Percentiles rank a stretch among this genome's conserved stretches.
Conservation (phyloP, 768 basidiomycete species). For the Kwoniella newhampshirensis region DNA sequence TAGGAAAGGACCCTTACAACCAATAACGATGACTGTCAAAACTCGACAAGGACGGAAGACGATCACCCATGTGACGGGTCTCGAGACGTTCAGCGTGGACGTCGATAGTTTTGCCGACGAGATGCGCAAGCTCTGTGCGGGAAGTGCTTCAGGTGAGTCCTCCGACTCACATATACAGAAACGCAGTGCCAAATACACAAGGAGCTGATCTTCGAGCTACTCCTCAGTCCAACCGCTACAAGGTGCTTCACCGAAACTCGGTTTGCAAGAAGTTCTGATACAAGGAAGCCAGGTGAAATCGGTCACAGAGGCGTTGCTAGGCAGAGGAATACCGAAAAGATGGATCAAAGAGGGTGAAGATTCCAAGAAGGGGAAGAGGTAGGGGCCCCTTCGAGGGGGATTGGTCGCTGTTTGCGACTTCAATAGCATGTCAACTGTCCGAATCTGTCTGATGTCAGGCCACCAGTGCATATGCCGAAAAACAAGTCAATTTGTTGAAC, state of each 20-base stretch:
- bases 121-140: constrained; percentile 71
- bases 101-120: constrained; percentile 76
- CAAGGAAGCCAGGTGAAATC: constrained; percentile 77
- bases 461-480: no score
- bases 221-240: constrained; percentile 35
- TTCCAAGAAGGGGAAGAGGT: constrained; percentile 17
- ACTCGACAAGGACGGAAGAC: constrained; percentile 75
- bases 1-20: constrained; percentile 74
- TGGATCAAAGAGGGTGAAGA: constrained; percentile 64
- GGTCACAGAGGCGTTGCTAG: constrained; percentile 67
- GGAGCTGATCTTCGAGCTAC: not conserved
- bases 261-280: constrained; percentile 68
- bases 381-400: not conserved
- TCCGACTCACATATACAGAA: not conserved
- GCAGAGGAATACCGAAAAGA: constrained; percentile 72
- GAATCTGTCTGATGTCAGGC: no score
- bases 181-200: no score
- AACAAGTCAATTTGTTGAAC: no score
- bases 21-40: constrained; percentile 70
- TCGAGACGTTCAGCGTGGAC: constrained; percentile 72
- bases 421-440: not conserved
- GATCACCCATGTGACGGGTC: constrained; percentile 72
- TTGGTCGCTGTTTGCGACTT: no score
- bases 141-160: constrained; percentile 69
- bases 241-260: constrained; percentile 43